Evolutionary conservation across 768 basidiomycete genomes (phyloP), one percentile per base, ranked within the genome.

Genomic region (Saitozyma podzolica): DNA sequence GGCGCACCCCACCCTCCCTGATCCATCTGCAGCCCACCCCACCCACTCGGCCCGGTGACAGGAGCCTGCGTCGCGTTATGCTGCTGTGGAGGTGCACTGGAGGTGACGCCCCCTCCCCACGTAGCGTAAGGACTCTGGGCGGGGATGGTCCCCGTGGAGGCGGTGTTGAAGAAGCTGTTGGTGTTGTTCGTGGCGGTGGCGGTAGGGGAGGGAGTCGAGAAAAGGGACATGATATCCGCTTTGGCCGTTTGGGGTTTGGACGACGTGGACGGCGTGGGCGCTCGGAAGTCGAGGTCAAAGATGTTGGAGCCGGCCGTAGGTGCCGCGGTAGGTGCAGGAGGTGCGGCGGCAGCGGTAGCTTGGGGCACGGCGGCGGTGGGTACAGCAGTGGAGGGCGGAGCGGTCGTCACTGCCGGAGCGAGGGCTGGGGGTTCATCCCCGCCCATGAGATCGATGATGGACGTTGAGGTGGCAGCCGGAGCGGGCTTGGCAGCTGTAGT

Each of bases 251-350:
- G 70, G 9, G 72, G 69, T 29, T 68, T 70, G 8, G 68, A 47
- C 9, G 61, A 17, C 6, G 64, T 56, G 5, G 29, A 29, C 11
- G 69, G 64, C 0, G 73, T 61, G 11, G 76, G 74, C 17, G 78
- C 64, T 37, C 68, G 62, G 70, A 79, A 79, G 59, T 79, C 78
- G 9, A 79, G 70, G 49, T 79, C 78, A 58, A 79, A 79, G 43
- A 79, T 64, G 50, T 68, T 71, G 29, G 59, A 55, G 11, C 19
- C 13, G 19, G 57, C 42, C 7, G 51, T 61, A 7, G 67, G 62
- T 6, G 69, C 58, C 1, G 67, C 52, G 39, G 70, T 56, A 47
- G 66, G 64, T 8, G 64, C 66, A 8, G 49, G 59, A 16, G 62
- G 52, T 10, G 66, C 51, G 14, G 63, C 64, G 14, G 69, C 45